Percentiles rank a stretch among this genome's conserved stretches.
Conservation (phyloP, 306 rosid genomes). For the Herpetospermum pedunculosum region DNA sequence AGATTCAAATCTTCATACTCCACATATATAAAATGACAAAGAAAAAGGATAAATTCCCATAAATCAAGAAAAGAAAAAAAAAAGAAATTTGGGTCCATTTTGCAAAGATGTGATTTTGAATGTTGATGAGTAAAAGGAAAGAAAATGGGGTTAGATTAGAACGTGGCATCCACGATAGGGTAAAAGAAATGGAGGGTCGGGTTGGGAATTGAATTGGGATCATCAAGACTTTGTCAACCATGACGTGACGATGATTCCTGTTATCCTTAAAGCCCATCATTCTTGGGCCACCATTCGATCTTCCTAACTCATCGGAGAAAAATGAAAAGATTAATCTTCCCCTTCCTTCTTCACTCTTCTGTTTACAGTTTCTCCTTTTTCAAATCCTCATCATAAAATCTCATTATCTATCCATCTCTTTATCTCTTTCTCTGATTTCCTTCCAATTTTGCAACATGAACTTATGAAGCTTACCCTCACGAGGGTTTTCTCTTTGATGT, state of each 20-base stretch:
- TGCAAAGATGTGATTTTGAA: neutral
- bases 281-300: conserved; percentile 36
- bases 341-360: neutral
- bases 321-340: neutral
- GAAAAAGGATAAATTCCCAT: neutral
- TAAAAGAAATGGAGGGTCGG: neutral
- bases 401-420: neutral
- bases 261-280: conserved; percentile 20
- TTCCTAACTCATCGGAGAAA: conserved; percentile 57
- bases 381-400: neutral
- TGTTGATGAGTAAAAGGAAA: neutral
- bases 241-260: conserved; percentile 46
- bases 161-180: neutral
- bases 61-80: neutral
- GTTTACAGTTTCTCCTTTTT: neutral
- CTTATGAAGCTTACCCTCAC: neutral
- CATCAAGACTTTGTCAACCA: conserved; percentile 31
- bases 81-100: neutral
- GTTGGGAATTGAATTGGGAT: neutral
- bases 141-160: neutral
- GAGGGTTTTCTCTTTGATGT: conserved; percentile 14
- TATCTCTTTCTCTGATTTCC: neutral
- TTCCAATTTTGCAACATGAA: conserved; percentile 17
- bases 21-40: no score
- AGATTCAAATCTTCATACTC: no score